These are phyloP conservation scores for Hypoxylon sp. DNA, from an alignment of 2,329 filamentous ascomycete genomes.

Conservation along the genomic window DNA sequence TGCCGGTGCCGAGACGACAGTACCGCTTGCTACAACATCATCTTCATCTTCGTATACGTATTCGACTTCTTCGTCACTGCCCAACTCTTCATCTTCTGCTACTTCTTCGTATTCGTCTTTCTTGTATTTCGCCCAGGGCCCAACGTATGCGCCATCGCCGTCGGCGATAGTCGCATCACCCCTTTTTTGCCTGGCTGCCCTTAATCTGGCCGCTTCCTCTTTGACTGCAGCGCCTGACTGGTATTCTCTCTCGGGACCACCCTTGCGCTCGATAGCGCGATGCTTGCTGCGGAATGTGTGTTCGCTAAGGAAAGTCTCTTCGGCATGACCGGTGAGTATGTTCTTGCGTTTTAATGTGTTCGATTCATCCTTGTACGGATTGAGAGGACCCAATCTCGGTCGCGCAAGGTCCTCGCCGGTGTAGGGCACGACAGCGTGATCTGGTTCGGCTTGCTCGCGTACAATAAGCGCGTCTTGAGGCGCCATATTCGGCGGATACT, in stretches of 20 bases:
- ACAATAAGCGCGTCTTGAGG: conserved; percentile 75
- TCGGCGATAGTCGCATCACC: conserved; percentile 88
- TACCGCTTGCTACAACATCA: conserved; percentile 74
- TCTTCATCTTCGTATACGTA: conserved; percentile 82
- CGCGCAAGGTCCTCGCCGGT: conserved; percentile 81
- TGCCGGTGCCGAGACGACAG: conserved; percentile 70
- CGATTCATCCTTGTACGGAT: conserved; percentile 79
- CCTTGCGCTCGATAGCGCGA: conserved; percentile 81
- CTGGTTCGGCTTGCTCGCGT: conserved; percentile 67
- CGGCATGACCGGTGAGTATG: conserved; percentile 85
- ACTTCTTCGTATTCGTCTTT: conserved; percentile 81
- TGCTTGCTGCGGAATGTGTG: conserved; percentile 91
- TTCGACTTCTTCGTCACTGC: conserved; percentile 84
- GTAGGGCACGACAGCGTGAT: conserved; percentile 74
- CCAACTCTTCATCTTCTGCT: conserved; percentile 80
- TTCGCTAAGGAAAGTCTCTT: conserved; percentile 91
- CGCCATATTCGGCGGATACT: conserved; percentile 77
- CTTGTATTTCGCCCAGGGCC: conserved; percentile 92
- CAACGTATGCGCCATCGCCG: conserved; percentile 89
- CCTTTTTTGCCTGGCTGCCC: conserved; percentile 85
- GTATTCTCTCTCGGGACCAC: conserved; percentile 69
- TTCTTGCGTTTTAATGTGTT: conserved; percentile 81
- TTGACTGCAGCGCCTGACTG: conserved; percentile 73
- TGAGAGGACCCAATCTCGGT: conserved; percentile 76
- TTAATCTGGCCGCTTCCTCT: conserved; percentile 76